phyloP scores from a whole-genome alignment of 805 yeast species.

The Candida tallmaniae region DNA sequence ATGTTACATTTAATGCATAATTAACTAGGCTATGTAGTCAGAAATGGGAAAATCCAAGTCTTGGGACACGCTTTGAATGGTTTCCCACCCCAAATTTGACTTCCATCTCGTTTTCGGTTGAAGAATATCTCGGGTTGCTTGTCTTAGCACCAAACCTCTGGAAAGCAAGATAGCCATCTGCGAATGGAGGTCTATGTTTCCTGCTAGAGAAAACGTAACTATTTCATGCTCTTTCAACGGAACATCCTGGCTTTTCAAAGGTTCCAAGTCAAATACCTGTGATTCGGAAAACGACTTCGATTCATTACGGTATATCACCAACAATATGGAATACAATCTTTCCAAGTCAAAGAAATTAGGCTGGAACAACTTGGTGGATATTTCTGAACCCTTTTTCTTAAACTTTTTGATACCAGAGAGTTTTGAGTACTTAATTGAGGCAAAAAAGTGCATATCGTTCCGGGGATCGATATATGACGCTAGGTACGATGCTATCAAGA shows the following conservation, averaged over 20 bases:
- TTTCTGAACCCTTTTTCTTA: slow-evolving; percentile 23
- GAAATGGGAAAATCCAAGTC: slow-evolving; percentile 65
- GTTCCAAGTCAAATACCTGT: slow-evolving; percentile 18
- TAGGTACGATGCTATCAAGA: slow-evolving; percentile 76
- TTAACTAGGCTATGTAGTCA: slow-evolving; percentile 41
- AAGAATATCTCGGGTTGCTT: slow-evolving; percentile 47
- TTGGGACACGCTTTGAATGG: slow-evolving; percentile 54
- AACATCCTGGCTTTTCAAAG: slow-evolving; percentile 30
- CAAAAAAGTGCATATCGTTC: slow-evolving; percentile 65
- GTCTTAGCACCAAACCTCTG: slow-evolving; percentile 46
- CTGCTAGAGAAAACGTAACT: slow-evolving; percentile 30
- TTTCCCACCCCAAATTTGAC: slow-evolving; percentile 67
- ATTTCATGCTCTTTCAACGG: slow-evolving; percentile 29
- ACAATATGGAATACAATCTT: slow-evolving; percentile 72
- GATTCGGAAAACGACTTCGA: slow-evolving; percentile 22
- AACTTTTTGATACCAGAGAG: slow-evolving; percentile 31
- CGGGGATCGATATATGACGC: slow-evolving; percentile 74
- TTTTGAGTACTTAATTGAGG: slow-evolving; percentile 45
- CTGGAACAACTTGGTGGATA: slow-evolving; percentile 60
- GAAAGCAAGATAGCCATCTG: slow-evolving; percentile 59
- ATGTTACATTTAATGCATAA: slow-evolving; percentile 13
- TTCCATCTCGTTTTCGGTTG: slow-evolving; percentile 74
- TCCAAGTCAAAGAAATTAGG: slow-evolving; percentile 76
- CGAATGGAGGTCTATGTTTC: slow-evolving; percentile 46
- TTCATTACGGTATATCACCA: slow-evolving; percentile 55